These are phyloP conservation scores for Lodderomyces jiufengensis DNA, from an alignment of 1,139 yeast genomes.

Conservation along the genomic window DNA sequence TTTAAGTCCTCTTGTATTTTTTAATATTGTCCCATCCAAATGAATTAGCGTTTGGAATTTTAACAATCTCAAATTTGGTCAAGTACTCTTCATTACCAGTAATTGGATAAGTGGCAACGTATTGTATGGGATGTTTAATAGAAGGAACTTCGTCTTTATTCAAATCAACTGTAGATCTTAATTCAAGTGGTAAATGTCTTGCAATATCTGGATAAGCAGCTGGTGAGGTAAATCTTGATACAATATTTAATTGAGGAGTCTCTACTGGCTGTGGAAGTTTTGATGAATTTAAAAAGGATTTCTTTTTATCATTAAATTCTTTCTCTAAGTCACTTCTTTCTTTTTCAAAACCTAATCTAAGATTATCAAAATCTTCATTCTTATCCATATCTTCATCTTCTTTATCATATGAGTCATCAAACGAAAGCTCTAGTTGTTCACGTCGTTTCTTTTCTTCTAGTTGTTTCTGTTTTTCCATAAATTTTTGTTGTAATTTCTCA, in stretches of 20 bases:
- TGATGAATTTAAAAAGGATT: slow-evolving; percentile 13
- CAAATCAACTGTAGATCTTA: slow-evolving; percentile 21
- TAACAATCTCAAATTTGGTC: slow-evolving; percentile 39
- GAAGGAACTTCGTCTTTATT: slow-evolving; percentile 20
- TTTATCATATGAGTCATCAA: slow-evolving; percentile 18
- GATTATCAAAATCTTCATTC: slow-evolving; percentile 3
- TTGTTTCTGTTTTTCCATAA: slow-evolving; percentile 8
- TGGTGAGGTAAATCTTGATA: slow-evolving; percentile 32
- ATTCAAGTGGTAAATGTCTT: slow-evolving; percentile 31
- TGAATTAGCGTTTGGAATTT: slow-evolving; percentile 45
- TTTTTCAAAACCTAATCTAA: slow-evolving; percentile 8
- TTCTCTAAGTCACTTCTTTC: slow-evolving; percentile 8
- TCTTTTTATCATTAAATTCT: slow-evolving; percentile 11
- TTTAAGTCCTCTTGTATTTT: slow-evolving; percentile 22
- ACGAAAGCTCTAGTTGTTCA: slow-evolving; percentile 13
- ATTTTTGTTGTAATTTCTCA: slow-evolving; percentile 15
- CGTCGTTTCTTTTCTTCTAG: slow-evolving; percentile 14
- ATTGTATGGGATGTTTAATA: slow-evolving; percentile 36
- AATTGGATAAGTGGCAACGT: slow-evolving; percentile 27
- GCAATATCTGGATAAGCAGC: slow-evolving; percentile 31
- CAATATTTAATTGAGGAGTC: slow-evolving; percentile 15
- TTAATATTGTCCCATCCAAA: slow-evolving; percentile 46
- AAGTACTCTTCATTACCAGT: slow-evolving; percentile 30
- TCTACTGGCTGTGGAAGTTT: slow-evolving; percentile 23
- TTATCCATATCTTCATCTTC: slow-evolving; percentile 6